Conservation (phyloP, 2,329 filamentous ascomycete genomes). For the Bipolaris cookei region DNA sequence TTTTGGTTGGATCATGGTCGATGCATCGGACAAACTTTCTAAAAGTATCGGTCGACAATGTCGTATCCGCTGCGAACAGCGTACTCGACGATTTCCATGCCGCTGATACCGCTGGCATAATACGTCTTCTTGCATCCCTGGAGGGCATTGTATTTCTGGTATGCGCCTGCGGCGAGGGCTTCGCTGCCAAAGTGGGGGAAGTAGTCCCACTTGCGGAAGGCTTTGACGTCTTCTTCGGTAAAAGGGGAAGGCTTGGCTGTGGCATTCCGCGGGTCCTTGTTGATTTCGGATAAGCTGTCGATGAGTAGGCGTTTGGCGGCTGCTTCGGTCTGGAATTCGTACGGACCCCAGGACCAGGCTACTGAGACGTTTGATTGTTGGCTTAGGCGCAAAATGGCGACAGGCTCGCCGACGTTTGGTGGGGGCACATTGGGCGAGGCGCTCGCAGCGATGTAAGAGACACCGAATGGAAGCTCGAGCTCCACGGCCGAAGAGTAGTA, state of each 20-base stretch:
- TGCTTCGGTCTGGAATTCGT: slow-evolving; percentile 40
- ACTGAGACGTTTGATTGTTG: slow-evolving; percentile 40
- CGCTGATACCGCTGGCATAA: slow-evolving; percentile 46
- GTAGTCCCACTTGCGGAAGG: slow-evolving; percentile 50
- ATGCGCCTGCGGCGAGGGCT: slow-evolving; percentile 36
- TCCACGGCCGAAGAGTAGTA: slow-evolving; percentile 48
- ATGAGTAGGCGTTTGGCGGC: slow-evolving; percentile 36
- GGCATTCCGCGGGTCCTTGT: slow-evolving; percentile 47
- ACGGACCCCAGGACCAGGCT: slow-evolving; percentile 49
- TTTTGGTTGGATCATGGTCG: background rate
- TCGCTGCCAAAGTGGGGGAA: slow-evolving; percentile 46
- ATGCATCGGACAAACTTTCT: background rate
- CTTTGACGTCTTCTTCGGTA: slow-evolving; percentile 34
- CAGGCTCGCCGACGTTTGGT: slow-evolving; percentile 42
- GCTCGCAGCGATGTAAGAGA: slow-evolving; percentile 43
- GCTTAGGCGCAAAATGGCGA: slow-evolving; percentile 44
- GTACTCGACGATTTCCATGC: slow-evolving; percentile 51
- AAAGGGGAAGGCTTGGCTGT: slow-evolving; percentile 30
- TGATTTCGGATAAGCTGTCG: slow-evolving; percentile 42
- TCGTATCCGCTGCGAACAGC: slow-evolving; percentile 45
- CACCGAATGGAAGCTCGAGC: slow-evolving; percentile 44
- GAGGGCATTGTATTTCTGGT: slow-evolving; percentile 41
- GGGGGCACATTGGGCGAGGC: slow-evolving; percentile 35
- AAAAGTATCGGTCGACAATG: slow-evolving; percentile 44
- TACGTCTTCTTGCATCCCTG: slow-evolving; percentile 48